Evolutionary conservation across 129 eudicot species (phyloP), one percentile per base, ranked within the genome.

Genomic region (Heracleum sosnowskyi): DNA sequence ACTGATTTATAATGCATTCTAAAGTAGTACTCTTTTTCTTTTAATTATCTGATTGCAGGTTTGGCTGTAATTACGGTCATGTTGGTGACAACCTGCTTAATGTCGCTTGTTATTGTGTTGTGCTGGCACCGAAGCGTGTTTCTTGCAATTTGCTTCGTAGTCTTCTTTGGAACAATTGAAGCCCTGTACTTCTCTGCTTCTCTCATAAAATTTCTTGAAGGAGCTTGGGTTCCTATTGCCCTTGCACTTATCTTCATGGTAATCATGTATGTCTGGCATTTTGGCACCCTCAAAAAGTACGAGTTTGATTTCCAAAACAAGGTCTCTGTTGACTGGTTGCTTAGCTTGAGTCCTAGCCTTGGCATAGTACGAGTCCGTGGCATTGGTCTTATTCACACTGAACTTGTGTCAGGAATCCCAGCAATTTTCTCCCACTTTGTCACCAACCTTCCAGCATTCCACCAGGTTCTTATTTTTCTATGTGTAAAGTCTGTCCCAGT

Each of bases 401-500:
- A 96, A 77, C 97, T 96, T 1, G 95, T 90, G 49, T 90, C 99
- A 0, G 99, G 99, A 10, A 89, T 96, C 85, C 99, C 99, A 0
- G 97, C 99, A 11, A 96, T 90, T 71, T 96, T 96, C 89, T 92
- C 97, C 49, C 99, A 92, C 68, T 96, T 96, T 72, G 97, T 96
- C 76, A 92, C 99, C 49, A 96, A 96, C 81, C 99, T 96, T 64
- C 99, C 99, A 40, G 99, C 99, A 24, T 96, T 96, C 79, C 99
- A 96, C 82, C 93, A 92, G 76, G 97, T 96, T 68, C 89, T 96
- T 6, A 84, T 96, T 12, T 96, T 96, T 69, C 93, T 96, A 0
- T 96, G 99, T 51, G 91, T 96, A 24, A 96, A 92, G 69, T 90
- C 97, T 7, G 97, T 96, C 76, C 91, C 97, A 5, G 71, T 92